Evolutionary conservation across 129 eudicot genomes (phyloP).

Genomic region (Arctium minus): DNA sequence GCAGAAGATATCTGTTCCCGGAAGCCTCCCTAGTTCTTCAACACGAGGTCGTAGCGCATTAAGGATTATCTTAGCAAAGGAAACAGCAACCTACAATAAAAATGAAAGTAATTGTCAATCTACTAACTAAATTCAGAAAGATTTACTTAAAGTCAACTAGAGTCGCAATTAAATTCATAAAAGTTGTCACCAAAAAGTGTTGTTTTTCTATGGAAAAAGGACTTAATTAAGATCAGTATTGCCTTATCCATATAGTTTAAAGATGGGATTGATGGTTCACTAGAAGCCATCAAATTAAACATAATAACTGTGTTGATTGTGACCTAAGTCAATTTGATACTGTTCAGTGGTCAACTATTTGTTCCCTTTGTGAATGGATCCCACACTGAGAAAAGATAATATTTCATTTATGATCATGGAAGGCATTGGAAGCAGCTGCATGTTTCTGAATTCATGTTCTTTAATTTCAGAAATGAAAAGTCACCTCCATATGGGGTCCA

Average conservation of each 20-base stretch:
- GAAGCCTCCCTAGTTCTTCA: slow-evolving; percentile 67
- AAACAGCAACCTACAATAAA: slow-evolving; percentile 54
- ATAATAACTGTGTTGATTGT: background rate
- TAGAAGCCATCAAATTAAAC: background rate
- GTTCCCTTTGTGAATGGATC: background rate
- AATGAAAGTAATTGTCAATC: background rate
- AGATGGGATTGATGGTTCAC: background rate
- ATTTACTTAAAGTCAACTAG: background rate
- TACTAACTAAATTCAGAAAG: background rate
- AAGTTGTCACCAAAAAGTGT: background rate
- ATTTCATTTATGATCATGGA: slow-evolving; percentile 13
- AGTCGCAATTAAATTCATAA: background rate
- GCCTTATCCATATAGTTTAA: background rate
- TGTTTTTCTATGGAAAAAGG: background rate
- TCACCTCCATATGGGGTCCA: background rate
- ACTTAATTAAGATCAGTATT: background rate
- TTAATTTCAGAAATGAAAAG: background rate
- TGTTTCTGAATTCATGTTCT: slow-evolving; percentile 2
- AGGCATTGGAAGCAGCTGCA: slow-evolving; percentile 1
- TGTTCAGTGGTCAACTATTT: slow-evolving; percentile 9
- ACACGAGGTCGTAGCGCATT: slow-evolving; percentile 57
- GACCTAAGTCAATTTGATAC: slow-evolving; percentile 6
- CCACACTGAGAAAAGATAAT: background rate
- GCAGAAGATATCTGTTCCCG: slow-evolving; percentile 64
- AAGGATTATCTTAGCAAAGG: slow-evolving; percentile 72